Base-by-base conservation (phyloP, 306 rosid species). In the Inga laurina region DNA sequence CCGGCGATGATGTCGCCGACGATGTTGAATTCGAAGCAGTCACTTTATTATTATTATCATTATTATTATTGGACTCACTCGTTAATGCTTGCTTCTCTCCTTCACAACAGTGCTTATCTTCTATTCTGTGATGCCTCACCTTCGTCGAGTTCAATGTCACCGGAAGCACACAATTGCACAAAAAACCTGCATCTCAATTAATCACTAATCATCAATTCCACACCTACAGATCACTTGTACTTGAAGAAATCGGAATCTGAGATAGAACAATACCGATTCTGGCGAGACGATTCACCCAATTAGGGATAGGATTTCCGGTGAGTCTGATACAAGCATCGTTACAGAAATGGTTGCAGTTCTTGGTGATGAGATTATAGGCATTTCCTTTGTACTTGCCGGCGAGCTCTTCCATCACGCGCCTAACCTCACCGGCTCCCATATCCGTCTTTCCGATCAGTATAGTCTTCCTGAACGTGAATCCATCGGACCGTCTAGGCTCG, bases 211-310 rank as follows among this genome's bases (percentile, higher is more conserved):
- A 61, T 22, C 39, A 46, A 72, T 7, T 12, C 21, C 45, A 66
- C n/a, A 12, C 32, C 2, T 10, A 61, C 3, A 27, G 1, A 61
- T 21, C 68, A 27, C 15, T 4, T 0, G 3, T 30, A 18, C 22
- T 54, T 18, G 0, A 22, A 66, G 10, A 15, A 34, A 27, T 0
- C 21, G 39, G 32, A 74, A 74, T 59, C 66, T 59, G 66, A 59
- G 66, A 22, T 52, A 27, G 44, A 54, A 44, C 22, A 10, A 41
- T 56, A 95, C 98, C 98, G 65, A 95, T 93, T 79, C 95, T 83
- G 7, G 97, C 97, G 37, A 95, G 97, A 46, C 98, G 97, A 91
- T 95, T 95, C 79, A 95, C 90, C 98, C 98, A 95, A 82, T 88
- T 88, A 0, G 98, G 98, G 15, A 95, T 95, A 46, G 97, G 73